Evolutionary conservation across 805 yeast genomes (phyloP), one percentile per base, ranked within the genome.

Genomic region (Dipodascopsis tothii): DNA sequence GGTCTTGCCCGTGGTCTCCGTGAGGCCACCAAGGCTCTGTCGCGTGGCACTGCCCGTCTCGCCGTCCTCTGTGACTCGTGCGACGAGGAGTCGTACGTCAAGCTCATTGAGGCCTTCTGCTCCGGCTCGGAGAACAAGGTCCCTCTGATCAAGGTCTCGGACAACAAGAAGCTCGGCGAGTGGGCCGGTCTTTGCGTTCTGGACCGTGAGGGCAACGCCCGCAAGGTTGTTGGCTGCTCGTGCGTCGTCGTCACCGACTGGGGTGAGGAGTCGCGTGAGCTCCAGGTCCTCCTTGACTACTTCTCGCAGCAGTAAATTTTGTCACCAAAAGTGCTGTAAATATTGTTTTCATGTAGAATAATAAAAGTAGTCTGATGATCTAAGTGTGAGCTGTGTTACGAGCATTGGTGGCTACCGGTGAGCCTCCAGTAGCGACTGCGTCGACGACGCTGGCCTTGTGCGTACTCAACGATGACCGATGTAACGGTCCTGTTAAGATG

Each of bases 1-100:
- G 98, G 99, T 76, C 85, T 92, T 74, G 97, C 97, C 72, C 90
- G 99, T 80, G 99, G 99, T 81, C 82, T 92, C 73, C 92, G 97
- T 81, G 98, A 92, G 80, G 94, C 97, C 61, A 85, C 96, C 68
- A 92, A 92, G 84, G 97, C 96, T 73, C 80, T 92, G 62, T 79
- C 95, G 67, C 79, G 86, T 73, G 86, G 14, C 30, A 25, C 9
- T 75, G 99, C 96, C 63, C 94, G 90, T 76, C 78, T 92, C 71
- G 83, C 88, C 77, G 95, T 92, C 68, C 78, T 92, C 64, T 87
- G 94, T 74, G 96, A 90, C 77, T 80, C 97, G 61, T 96, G 92
- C 70, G 92, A 96, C 66, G 98, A 92, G 81, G 94, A 79, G 65
- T 81, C 92, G 62, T 92, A 92, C 78, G 76, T 84, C 71, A 87